Percentiles rank a stretch among this genome's conserved stretches.
phyloP scores from a whole-genome alignment of 106 monocot genomes.

The Ottelia alismoides region DNA sequence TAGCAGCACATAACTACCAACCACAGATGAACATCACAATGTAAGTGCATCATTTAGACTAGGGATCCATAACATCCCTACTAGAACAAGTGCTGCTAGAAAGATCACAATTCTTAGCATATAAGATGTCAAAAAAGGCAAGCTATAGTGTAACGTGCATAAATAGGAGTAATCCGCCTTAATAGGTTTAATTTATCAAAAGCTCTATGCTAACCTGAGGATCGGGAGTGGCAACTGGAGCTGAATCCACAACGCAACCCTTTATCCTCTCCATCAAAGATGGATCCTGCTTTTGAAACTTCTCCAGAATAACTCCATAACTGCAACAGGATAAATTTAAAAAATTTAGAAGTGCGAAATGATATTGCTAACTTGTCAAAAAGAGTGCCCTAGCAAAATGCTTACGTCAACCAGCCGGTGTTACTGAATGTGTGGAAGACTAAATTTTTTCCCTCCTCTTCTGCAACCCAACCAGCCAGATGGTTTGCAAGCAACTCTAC shows the following conservation, averaged over 20 bases:
- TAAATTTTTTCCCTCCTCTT: conserved; percentile 68
- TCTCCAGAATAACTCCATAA: conserved; percentile 92
- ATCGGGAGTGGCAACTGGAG: conserved; percentile 86
- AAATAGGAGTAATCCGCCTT: no score
- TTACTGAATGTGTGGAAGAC: conserved; percentile 99
- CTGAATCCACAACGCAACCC: conserved; percentile 89
- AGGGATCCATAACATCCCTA: no score
- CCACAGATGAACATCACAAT: no score
- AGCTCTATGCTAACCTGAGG: conserved; percentile 52
- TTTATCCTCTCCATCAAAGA: conserved; percentile 63
- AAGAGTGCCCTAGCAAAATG: no score
- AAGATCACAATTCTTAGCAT: no score
- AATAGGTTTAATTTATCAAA: no score
- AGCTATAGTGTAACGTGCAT: no score
- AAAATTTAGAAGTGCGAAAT: not conserved
- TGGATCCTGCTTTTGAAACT: conserved; percentile 66
- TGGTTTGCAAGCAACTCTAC: conserved; percentile 58
- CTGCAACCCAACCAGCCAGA: conserved; percentile 59
- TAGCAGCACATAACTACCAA: no score
- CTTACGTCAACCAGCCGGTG: conserved; percentile 85
- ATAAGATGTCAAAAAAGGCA: no score
- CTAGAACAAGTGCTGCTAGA: no score
- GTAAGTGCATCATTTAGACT: no score
- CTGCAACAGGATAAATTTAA: conserved; percentile 20
- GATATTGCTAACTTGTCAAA: not conserved